A percentile compares a stretch with the other conserved stretches of the same genome.
These are phyloP conservation scores for Globisporangium megalacanthum DNA, from an alignment of 352 stramenopile genomes.

Conservation along the genomic window DNA sequence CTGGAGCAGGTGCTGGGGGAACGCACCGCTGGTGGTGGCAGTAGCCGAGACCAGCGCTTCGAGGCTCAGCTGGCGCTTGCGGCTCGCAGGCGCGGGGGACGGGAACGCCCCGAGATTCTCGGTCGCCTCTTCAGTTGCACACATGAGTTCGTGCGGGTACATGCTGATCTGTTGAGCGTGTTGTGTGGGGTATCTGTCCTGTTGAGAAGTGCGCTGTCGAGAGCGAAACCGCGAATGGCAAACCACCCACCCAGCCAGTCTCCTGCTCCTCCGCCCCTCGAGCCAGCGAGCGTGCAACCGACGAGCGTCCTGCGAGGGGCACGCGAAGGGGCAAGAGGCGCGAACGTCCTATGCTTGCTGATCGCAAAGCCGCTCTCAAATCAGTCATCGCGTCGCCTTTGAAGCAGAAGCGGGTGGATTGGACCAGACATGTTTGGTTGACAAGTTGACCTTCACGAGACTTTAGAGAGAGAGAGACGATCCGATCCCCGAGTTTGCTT, in stretches of 20 bases:
- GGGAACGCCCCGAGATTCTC: neutral
- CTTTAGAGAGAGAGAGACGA: too few species aligned
- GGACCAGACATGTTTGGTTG: neutral
- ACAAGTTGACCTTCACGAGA: too few species aligned
- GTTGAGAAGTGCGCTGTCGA: slow-evolving; percentile 1
- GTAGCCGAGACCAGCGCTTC: neutral
- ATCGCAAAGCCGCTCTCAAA: neutral
- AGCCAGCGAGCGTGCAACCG: neutral
- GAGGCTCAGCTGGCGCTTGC: slow-evolving; percentile 5
- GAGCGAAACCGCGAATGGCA: slow-evolving; percentile 1
- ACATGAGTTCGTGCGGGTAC: slow-evolving; percentile 7
- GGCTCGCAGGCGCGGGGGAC: neutral
- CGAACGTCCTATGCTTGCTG: neutral
- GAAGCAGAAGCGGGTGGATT: neutral
- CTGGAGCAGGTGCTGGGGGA: slow-evolving; percentile 4
- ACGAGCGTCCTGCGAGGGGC: neutral
- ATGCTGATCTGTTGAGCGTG: neutral
- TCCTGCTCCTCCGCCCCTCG: neutral
- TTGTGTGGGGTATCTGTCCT: neutral
- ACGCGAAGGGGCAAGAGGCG: neutral
- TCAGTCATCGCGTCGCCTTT: neutral
- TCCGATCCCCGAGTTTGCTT: too few species aligned
- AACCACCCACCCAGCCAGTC: neutral
- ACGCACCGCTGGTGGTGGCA: neutral
- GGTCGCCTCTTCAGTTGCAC: neutral